A percentile compares a stretch with the other conserved stretches of the same genome.
Evolutionary conservation across 2,329 filamentous ascomycete species (phyloP).

Genomic region (Aspergillus hortae): DNA sequence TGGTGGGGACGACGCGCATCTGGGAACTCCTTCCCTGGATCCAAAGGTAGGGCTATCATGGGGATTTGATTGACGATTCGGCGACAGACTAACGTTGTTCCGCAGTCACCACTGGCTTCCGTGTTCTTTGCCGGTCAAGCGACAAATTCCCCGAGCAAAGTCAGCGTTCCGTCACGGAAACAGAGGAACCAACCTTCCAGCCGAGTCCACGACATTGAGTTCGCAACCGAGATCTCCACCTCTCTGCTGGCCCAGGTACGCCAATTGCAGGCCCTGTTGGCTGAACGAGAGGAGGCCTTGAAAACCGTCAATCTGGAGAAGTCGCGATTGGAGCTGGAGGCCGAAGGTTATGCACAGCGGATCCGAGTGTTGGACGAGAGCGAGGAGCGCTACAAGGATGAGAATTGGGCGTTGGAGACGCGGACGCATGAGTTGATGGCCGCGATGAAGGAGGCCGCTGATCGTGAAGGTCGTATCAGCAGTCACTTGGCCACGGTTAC

Average conservation of each 20-base stretch:
- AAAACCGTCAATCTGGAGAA: constrained; percentile 72
- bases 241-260: constrained; percentile 91
- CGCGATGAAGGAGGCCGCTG: constrained; percentile 69
- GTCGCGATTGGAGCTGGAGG: constrained; percentile 75
- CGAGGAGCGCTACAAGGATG: constrained; percentile 94
- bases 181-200: constrained; percentile 85
- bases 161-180: constrained; percentile 80
- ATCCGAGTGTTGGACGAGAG: constrained; percentile 84
- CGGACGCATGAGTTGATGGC: constrained; percentile 80
- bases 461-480: constrained; percentile 77
- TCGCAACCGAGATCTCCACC: constrained; percentile 96
- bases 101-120: constrained; percentile 66
- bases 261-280: constrained; percentile 77
- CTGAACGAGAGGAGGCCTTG: constrained; percentile 83
- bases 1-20: constrained; percentile 58
- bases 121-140: constrained; percentile 81
- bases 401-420: constrained; percentile 96
- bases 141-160: constrained; percentile 81
- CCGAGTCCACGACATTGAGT: constrained; percentile 91
- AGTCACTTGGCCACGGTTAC: constrained; percentile 67
- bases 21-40: constrained; percentile 45
- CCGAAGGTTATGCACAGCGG: constrained; percentile 73
- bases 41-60: constrained; percentile 38
- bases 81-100: constrained; percentile 1
- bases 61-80: neutral